Evolutionary conservation across 306 rosid species (phyloP).

Genomic region (Quercus parvula): DNA sequence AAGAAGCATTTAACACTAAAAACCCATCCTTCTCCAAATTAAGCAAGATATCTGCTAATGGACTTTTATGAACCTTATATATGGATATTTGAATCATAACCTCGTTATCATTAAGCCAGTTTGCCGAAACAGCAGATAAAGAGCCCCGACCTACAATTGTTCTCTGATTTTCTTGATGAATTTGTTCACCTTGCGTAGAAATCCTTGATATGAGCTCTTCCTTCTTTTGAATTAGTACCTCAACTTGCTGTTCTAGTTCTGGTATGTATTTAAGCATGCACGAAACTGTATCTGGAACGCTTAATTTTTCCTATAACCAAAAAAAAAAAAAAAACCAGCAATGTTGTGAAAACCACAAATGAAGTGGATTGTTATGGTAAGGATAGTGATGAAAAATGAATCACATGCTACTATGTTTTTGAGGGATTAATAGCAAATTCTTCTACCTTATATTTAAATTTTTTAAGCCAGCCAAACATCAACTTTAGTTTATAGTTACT

Average conservation of each 20-base stretch:
- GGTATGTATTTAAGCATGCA: slow-evolving; percentile 59
- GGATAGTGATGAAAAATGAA: neutral
- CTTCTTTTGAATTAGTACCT: slow-evolving; percentile 47
- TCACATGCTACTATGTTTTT: too few relatives aligned
- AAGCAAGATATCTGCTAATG: slow-evolving; percentile 39
- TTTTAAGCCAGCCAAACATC: too few relatives aligned
- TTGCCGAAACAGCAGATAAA: slow-evolving; percentile 44
- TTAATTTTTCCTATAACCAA: slow-evolving; percentile 50
- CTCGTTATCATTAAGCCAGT: slow-evolving; percentile 46
- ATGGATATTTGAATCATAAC: slow-evolving; percentile 52
- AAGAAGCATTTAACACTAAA: slow-evolving; percentile 53
- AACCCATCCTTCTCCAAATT: slow-evolving; percentile 52
- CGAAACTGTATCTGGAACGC: slow-evolving; percentile 65
- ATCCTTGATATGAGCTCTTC: slow-evolving; percentile 40
- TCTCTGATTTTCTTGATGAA: neutral
- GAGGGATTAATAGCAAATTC: neutral
- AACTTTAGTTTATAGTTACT: too few relatives aligned
- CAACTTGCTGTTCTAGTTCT: slow-evolving; percentile 53
- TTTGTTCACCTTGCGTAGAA: slow-evolving; percentile 11
- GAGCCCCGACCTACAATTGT: slow-evolving; percentile 1
- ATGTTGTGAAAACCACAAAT: neutral
- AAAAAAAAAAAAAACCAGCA: neutral
- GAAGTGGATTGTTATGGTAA: neutral
- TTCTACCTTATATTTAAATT: neutral
- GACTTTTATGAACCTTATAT: slow-evolving; percentile 13